These are phyloP conservation scores for Phytophthora niederhauseri DNA, from an alignment of 352 stramenopile species.

Conservation along the genomic window DNA sequence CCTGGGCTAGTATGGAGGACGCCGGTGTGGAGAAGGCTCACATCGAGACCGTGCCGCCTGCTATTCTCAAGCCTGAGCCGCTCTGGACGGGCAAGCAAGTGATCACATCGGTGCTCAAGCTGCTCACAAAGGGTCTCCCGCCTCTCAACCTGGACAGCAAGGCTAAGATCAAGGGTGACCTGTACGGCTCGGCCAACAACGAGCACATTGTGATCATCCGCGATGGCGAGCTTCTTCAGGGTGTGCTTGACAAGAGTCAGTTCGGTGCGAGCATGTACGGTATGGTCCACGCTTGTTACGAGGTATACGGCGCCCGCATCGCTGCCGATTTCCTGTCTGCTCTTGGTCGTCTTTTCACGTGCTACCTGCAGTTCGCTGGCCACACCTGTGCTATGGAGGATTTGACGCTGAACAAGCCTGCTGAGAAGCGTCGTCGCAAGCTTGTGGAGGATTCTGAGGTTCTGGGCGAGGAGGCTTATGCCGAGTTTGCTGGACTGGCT, in stretches of 20 bases:
- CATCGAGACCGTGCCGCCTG: constrained; percentile 96
- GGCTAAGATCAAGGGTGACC: constrained; percentile 96
- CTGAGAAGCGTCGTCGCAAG: constrained; percentile 92
- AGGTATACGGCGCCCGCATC: constrained; percentile 87
- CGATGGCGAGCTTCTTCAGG: constrained; percentile 96
- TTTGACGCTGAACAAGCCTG: constrained; percentile 95
- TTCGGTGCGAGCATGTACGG: constrained; percentile 99
- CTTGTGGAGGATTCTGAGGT: constrained; percentile 90
- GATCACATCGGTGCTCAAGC: constrained; percentile 96
- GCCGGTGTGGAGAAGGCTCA: constrained; percentile 86
- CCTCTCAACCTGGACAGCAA: constrained; percentile 95
- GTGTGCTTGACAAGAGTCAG: constrained; percentile 99
- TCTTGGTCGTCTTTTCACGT: constrained; percentile 95
- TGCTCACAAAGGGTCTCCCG: constrained; percentile 92
- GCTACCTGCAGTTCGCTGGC: constrained; percentile 97
- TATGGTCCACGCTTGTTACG: constrained; percentile 97
- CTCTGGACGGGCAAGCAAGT: constrained; percentile 99
- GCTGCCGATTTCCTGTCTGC: constrained; percentile 84
- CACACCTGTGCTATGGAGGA: constrained; percentile 99
- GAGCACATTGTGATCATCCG: constrained; percentile 98
- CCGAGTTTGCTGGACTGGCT: constrained; percentile 80
- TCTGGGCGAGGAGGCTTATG: constrained; percentile 83
- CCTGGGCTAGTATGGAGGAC: constrained; percentile 95
- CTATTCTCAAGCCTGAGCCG: constrained; percentile 96
- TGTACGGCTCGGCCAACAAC: constrained; percentile 94